Base-by-base conservation (phyloP, 2,329 filamentous ascomycete genomes). In the Blastomyces silverae region DNA sequence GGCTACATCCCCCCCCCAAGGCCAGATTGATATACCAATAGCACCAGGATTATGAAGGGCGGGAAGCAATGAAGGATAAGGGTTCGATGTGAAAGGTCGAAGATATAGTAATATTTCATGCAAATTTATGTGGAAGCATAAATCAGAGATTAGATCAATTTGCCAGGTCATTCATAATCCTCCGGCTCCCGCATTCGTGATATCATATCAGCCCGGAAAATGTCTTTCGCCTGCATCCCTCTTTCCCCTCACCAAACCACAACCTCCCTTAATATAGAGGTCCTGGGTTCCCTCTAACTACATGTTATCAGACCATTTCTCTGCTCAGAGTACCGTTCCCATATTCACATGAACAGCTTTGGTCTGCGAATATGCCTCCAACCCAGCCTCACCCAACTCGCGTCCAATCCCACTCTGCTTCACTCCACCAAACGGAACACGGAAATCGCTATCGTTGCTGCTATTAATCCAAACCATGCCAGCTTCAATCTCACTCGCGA, bases 391-490 rank as follows among this genome's bases (percentile, higher is more conserved):
- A 20, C 84, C 84, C 13, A 86, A 75, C 74, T 87, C 85, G 61
- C 85, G 76, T 28, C 85, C 85, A 71, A 87, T 86, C 2, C 85
- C 85, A 69, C 80, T 83, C 76, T 86, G 83, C 78, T 87, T 87
- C 46, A 86, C 83, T 52, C 85, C 85, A 34, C 85, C 85, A 69
- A 87, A 87, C 0, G 85, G 85, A 57, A 87, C 79, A 10, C 78
- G 75, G 71, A 78, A 76, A 66, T 79, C 75, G 58, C 74, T 74
- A 68, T 79, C 77, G 64, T 80, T 83, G 74, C 81, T 82, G 69
- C 80, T 83, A 70, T 90, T 90, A 72, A 90, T 84, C 79, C 87
- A 88, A 3, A 90, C 87, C 82, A 88, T 89, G 39, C 88, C 88
- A 15, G 85, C 83, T 73, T 89, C 86, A 57, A 90, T 79, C 58